A percentile compares a stretch with the other conserved stretches of the same genome.
These are phyloP conservation scores for Phytophthora rubi DNA, from an alignment of 352 stramenopile species.

Conservation along the genomic window DNA sequence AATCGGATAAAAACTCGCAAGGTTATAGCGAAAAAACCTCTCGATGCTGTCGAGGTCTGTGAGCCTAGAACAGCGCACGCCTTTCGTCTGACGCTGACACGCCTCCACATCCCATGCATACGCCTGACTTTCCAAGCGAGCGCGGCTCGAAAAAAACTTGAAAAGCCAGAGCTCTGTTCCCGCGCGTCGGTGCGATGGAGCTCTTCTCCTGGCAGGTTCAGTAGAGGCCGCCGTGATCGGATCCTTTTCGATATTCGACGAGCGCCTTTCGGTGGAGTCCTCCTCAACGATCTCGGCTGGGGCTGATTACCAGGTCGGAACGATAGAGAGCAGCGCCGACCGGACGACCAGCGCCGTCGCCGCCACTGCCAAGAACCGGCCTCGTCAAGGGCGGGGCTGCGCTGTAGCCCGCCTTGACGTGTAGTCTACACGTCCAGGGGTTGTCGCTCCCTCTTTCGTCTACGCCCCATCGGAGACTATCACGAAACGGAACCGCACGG, in stretches of 20 bases:
- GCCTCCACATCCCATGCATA: conserved; percentile 10
- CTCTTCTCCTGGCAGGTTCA: conserved; percentile 8
- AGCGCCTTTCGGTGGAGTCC: conserved; percentile 26
- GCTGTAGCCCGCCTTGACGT: no score
- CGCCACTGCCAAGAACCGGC: background rate
- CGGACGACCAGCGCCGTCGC: background rate
- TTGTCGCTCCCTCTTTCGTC: background rate
- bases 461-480: background rate
- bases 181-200: background rate
- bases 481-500: background rate
- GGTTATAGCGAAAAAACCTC: no score
- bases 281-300: conserved; percentile 30
- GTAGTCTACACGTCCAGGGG: background rate
- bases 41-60: no score
- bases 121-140: conserved; percentile 15
- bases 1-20: no score
- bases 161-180: conserved; percentile 12
- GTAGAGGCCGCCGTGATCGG: conserved; percentile 9
- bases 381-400: background rate
- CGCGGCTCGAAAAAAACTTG: conserved; percentile 27
- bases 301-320: conserved; percentile 11
- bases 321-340: conserved; percentile 6
- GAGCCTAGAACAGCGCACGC: background rate
- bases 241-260: conserved; percentile 21
- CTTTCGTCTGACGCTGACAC: conserved; percentile 2